Evolutionary conservation across 164 flowering plant genomes (phyloP).

Genomic region (Vitis vinifera): DNA sequence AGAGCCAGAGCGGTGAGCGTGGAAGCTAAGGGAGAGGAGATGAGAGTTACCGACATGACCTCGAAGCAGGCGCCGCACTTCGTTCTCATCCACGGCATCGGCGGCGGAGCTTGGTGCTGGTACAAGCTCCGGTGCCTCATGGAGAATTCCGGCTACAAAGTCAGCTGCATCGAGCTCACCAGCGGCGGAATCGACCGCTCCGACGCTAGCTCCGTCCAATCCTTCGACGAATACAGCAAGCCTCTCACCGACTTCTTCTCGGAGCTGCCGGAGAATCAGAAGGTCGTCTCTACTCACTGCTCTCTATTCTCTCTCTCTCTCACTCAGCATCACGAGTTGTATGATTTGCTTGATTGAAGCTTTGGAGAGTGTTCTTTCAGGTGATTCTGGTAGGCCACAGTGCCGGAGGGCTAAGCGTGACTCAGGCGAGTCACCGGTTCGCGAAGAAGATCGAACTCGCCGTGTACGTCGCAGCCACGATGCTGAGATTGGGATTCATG

Average conservation of each 20-base stretch:
- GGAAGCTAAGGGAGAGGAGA: constrained; percentile 14
- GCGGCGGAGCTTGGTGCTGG: constrained; percentile 93
- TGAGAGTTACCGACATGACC: background rate
- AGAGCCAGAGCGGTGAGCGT: background rate
- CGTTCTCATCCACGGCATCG: constrained; percentile 69
- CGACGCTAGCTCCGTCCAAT: constrained; percentile 38
- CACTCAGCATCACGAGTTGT: background rate
- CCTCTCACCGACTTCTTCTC: constrained; percentile 64
- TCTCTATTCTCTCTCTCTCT: background rate
- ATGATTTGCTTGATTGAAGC: background rate
- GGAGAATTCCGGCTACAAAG: constrained; percentile 67
- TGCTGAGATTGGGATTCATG: constrained; percentile 57
- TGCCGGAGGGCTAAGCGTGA: constrained; percentile 84
- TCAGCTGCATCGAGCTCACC: constrained; percentile 69
- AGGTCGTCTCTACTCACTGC: constrained; percentile 33
- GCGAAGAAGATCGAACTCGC: constrained; percentile 58
- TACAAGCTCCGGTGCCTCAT: constrained; percentile 61
- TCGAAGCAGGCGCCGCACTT: constrained; percentile 39
- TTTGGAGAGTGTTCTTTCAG: constrained; percentile 26
- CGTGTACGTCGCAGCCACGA: constrained; percentile 73
- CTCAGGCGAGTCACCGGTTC: constrained; percentile 52
- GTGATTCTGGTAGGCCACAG: constrained; percentile 92
- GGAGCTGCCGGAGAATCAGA: constrained; percentile 42
- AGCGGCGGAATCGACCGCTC: constrained; percentile 50
- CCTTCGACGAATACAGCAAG: constrained; percentile 65